Percentiles rank a stretch among this genome's conserved stretches.
These are phyloP conservation scores for Cicer bijugum DNA, from an alignment of 306 rosid species.

Conservation along the genomic window DNA sequence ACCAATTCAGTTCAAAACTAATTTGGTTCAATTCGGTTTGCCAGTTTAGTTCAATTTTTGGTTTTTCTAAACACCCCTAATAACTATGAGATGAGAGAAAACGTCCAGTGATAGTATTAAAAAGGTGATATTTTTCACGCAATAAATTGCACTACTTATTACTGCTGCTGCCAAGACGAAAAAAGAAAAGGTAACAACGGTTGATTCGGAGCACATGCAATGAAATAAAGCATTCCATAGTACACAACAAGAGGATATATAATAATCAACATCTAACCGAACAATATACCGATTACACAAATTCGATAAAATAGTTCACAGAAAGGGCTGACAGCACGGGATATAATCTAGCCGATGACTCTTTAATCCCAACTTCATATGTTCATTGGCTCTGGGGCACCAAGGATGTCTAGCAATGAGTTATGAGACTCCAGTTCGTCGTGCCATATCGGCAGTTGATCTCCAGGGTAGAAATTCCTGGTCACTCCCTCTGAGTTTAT, in stretches of 20 bases:
- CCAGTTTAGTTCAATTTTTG: no score
- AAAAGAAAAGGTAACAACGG: neutral
- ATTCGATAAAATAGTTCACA: slow-evolving; percentile 12
- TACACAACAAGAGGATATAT: slow-evolving; percentile 31
- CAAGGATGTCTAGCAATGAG: slow-evolving; percentile 77
- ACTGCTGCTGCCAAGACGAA: neutral
- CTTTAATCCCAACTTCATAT: slow-evolving; percentile 47
- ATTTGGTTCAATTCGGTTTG: no score
- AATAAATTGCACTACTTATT: no score
- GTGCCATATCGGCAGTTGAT: slow-evolving; percentile 85
- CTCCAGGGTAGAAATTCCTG: slow-evolving; percentile 79
- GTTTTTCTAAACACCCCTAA: no score
- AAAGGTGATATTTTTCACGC: neutral
- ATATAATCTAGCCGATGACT: slow-evolving; percentile 29
- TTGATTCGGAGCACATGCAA: neutral
- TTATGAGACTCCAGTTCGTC: slow-evolving; percentile 86
- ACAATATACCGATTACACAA: slow-evolving; percentile 33
- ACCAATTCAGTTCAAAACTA: no score
- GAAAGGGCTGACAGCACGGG: slow-evolving; percentile 6
- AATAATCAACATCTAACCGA: slow-evolving; percentile 33
- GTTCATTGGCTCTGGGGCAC: slow-evolving; percentile 82
- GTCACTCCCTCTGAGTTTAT: slow-evolving; percentile 93
- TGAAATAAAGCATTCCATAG: slow-evolving; percentile 10
- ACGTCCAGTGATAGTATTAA: neutral
- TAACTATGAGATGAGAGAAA: neutral